Evolutionary conservation across 495 filamentous ascomycete species (phyloP).

Genomic region (Penicillium bialowiezense): DNA sequence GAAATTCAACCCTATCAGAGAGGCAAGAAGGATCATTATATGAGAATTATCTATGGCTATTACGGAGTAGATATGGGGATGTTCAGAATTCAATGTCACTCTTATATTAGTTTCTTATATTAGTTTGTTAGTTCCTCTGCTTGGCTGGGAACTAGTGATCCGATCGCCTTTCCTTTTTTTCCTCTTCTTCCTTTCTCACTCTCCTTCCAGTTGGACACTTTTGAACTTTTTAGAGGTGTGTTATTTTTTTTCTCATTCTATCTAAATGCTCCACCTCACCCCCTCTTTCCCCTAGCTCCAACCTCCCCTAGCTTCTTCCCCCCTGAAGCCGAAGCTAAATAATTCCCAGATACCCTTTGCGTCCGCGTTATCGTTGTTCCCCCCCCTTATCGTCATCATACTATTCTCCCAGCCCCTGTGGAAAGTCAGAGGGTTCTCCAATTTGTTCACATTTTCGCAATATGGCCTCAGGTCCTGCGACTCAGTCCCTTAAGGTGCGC

Average conservation of each 20-base stretch:
- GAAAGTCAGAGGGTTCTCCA: slow-evolving; percentile 3
- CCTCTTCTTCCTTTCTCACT: not conserved
- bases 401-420: slow-evolving; percentile 10
- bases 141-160: slow-evolving; percentile 2
- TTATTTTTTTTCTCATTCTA: slow-evolving; percentile 12
- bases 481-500: slow-evolving; percentile 72
- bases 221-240: slow-evolving; percentile 11
- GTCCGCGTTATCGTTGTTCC: slow-evolving; percentile 3
- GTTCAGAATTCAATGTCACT: not conserved
- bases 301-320: slow-evolving; percentile 6
- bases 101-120: not conserved
- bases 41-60: too few relatives aligned
- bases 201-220: not conserved
- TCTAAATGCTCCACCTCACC: slow-evolving; percentile 5
- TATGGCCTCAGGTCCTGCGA: slow-evolving; percentile 66
- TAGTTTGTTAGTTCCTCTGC: too few relatives aligned
- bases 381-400: slow-evolving; percentile 12
- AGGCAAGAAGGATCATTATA: not conserved
- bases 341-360: slow-evolving; percentile 1
- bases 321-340: slow-evolving; percentile 9
- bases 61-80: not conserved
- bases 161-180: slow-evolving; percentile 8
- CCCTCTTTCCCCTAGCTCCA: slow-evolving; percentile 8
- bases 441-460: slow-evolving; percentile 19
- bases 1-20: slow-evolving; percentile 6